Evolutionary conservation across 2,329 filamentous ascomycete genomes (phyloP).

Genomic region (Thermomyces lanuginosus): DNA sequence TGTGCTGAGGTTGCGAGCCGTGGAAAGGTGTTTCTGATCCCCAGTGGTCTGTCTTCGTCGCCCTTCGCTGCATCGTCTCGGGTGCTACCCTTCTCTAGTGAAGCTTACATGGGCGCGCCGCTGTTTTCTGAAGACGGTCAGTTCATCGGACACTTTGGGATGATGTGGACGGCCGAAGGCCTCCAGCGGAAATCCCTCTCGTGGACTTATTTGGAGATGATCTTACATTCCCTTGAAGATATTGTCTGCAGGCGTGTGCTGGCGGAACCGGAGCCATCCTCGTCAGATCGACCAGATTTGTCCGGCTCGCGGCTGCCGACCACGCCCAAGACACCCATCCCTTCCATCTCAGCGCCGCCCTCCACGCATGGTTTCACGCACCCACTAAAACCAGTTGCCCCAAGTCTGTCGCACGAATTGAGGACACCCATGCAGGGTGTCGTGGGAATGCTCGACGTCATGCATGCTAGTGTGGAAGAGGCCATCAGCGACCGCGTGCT

Average conservation of each 20-base stretch:
- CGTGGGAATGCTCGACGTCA: constrained; percentile 60
- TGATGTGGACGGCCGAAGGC: constrained; percentile 53
- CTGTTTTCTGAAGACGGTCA: constrained; percentile 45
- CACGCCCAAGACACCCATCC: too few species aligned
- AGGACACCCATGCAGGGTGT: constrained; percentile 62
- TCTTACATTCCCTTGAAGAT: constrained; percentile 53
- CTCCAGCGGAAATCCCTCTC: constrained; percentile 38
- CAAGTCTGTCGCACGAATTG: constrained; percentile 54
- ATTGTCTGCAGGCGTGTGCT: constrained; percentile 43
- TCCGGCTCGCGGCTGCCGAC: constrained; percentile 11
- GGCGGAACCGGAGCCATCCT: constrained; percentile 34
- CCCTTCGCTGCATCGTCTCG: constrained; percentile 43
- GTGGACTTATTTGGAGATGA: constrained; percentile 52
- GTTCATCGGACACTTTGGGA: constrained; percentile 54
- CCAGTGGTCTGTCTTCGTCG: constrained; percentile 43
- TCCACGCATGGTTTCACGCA: constrained; percentile 41
- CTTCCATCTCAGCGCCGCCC: constrained; percentile 13
- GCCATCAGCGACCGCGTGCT: constrained; percentile 41
- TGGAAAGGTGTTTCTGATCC: constrained; percentile 54
- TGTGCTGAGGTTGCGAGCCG: constrained; percentile 55
- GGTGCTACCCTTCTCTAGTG: constrained; percentile 42
- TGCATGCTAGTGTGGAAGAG: constrained; percentile 56
- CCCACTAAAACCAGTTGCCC: constrained; percentile 54
- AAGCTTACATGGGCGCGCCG: constrained; percentile 51
- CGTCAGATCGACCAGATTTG: constrained; percentile 14